These are phyloP conservation scores for Mycena vulgaris DNA, from an alignment of 768 basidiomycete genomes.

Conservation along the genomic window DNA sequence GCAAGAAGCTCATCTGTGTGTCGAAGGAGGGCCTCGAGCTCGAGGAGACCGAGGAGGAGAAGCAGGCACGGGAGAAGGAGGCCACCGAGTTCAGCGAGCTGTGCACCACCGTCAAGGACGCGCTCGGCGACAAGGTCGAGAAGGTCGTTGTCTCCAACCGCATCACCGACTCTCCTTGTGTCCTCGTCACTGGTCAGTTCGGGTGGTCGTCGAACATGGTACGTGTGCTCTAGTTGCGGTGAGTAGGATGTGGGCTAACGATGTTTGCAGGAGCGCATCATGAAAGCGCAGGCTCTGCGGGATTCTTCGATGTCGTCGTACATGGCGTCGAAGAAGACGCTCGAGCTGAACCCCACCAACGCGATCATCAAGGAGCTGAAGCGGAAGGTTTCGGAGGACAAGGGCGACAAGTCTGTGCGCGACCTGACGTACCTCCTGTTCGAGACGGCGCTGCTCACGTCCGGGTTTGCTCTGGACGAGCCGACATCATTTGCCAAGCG, in stretches of 20 bases:
- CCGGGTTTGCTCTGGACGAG: conserved; percentile 96
- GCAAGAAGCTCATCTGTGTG: conserved; percentile 97
- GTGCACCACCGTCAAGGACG: conserved; percentile 96
- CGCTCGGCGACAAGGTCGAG: conserved; percentile 99
- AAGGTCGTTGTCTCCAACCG: conserved; percentile 99
- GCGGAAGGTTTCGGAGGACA: conserved; percentile 96
- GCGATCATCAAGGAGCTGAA: conserved; percentile 96
- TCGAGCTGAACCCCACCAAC: conserved; percentile 95
- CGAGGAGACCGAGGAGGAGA: conserved; percentile 99
- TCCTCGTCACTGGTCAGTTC: conserved; percentile 98
- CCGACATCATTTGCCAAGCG: conserved; percentile 96
- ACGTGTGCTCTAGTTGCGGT: conserved; percentile 39
- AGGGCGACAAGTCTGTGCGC: conserved; percentile 98
- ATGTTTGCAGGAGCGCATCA: conserved; percentile 85
- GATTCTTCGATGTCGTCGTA: conserved; percentile 99
- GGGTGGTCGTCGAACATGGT: conserved; percentile 99
- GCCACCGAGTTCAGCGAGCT: conserved; percentile 87
- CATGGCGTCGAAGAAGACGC: conserved; percentile 99
- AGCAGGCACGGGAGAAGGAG: conserved; percentile 90
- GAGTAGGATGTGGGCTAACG: conserved; percentile 8
- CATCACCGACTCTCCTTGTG: conserved; percentile 96
- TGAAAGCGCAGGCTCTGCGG: conserved; percentile 98
- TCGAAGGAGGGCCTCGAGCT: conserved; percentile 99
- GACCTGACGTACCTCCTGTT: conserved; percentile 96
- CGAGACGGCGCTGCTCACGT: conserved; percentile 96